These are phyloP conservation scores for Cerioporus squamosus DNA, from an alignment of 1,284 basidiomycete genomes.

Conservation along the genomic window DNA sequence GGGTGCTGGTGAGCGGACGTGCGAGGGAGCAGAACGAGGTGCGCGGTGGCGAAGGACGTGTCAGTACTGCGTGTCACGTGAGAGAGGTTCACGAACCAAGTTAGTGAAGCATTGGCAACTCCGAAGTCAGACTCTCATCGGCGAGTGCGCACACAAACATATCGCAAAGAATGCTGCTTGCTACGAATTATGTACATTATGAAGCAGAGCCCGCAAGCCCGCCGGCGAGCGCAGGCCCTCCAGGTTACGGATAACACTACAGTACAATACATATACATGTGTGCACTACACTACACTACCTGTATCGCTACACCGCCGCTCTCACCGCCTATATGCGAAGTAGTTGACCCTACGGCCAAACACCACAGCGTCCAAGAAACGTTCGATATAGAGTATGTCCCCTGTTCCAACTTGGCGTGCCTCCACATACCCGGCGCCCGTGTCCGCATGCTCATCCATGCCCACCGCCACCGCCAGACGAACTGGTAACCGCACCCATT, in stretches of 20 bases:
- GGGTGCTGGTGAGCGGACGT: not conserved
- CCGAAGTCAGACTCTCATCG: too few relatives aligned
- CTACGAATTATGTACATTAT: slow-evolving; percentile 3
- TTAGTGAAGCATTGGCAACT: too few relatives aligned
- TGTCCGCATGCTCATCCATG: not conserved
- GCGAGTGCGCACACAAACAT: too few relatives aligned
- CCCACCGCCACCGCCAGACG: not conserved
- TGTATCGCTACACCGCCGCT: slow-evolving; percentile 3
- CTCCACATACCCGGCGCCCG: not conserved
- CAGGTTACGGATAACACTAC: slow-evolving; percentile 12
- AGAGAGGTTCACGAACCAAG: not conserved
- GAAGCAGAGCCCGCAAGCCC: slow-evolving; percentile 1
- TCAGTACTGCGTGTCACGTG: slow-evolving; percentile 15
- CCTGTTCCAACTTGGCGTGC: not conserved
- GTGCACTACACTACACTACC: slow-evolving; percentile 5
- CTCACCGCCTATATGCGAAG: not conserved
- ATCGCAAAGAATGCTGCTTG: too few relatives aligned
- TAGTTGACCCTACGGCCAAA: not conserved
- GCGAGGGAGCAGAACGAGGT: not conserved
- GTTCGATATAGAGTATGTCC: not conserved
- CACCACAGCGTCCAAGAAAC: slow-evolving; percentile 7
- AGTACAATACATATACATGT: slow-evolving; percentile 12
- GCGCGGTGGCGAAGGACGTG: slow-evolving; percentile 6
- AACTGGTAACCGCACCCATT: too few relatives aligned
- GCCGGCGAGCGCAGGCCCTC: slow-evolving; percentile 9